These are phyloP conservation scores for Porogramme epimiltina DNA, from an alignment of 1,284 basidiomycete species.

Conservation along the genomic window DNA sequence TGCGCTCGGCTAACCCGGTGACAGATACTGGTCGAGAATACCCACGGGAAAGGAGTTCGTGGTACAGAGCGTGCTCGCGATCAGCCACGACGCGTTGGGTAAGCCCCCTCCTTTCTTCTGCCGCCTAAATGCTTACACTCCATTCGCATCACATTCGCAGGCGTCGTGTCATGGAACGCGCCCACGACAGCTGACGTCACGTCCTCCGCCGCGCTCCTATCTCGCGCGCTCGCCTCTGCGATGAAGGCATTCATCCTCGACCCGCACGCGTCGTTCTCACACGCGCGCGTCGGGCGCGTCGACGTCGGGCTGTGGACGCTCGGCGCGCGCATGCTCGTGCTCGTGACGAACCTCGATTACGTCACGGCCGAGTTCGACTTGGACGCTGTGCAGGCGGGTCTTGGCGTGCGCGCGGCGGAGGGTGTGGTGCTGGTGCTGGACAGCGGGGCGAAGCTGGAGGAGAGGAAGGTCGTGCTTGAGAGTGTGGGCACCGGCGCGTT, in stretches of 20 bases:
- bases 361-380: conserved; percentile 28
- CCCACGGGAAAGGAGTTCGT: conserved; percentile 74
- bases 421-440: conserved; percentile 28
- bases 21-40: too few relatives aligned
- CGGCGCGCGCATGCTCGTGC: conserved; percentile 35
- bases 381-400: conserved; percentile 10
- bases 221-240: conserved; percentile 37
- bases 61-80: conserved; percentile 61
- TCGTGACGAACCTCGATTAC: conserved; percentile 46
- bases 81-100: conserved; percentile 73
- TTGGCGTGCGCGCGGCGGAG: conserved; percentile 8
- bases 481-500: conserved; percentile 34
- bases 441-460: conserved; percentile 31
- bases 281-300: conserved; percentile 33
- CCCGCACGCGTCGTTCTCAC: conserved; percentile 30
- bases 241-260: conserved; percentile 43
- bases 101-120: conserved; percentile 28
- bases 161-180: conserved; percentile 70
- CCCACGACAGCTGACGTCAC: conserved; percentile 64
- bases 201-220: conserved; percentile 56
- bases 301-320: conserved; percentile 44
- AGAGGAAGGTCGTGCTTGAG: conserved; percentile 26
- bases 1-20: too few relatives aligned
- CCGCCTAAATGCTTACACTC: too few relatives aligned
- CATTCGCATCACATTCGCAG: conserved; percentile 32